Percentiles rank a stretch among this genome's conserved stretches.
These are phyloP conservation scores for Pichia sp. DNA, from an alignment of 1,139 yeast species.

Conservation along the genomic window DNA sequence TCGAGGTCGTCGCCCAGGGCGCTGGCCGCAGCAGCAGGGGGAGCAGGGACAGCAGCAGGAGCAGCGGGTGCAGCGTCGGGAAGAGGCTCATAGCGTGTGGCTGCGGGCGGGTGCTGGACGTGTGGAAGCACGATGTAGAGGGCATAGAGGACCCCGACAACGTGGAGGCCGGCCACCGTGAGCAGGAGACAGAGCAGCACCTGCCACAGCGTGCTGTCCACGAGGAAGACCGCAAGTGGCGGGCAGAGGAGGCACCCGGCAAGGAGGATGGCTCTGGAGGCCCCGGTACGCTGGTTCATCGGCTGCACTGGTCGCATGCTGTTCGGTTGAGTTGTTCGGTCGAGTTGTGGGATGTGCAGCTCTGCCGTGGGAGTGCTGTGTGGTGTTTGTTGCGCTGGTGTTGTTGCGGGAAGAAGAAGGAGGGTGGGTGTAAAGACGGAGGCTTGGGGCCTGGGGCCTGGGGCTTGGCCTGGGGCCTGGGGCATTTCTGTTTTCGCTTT, in stretches of 20 bases:
- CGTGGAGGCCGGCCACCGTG: slow-evolving; percentile 16
- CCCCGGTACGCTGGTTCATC: background rate
- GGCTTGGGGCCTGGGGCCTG: no score
- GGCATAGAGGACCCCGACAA: slow-evolving; percentile 17
- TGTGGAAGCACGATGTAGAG: slow-evolving; percentile 12
- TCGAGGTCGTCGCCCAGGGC: no score
- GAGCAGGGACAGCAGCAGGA: background rate
- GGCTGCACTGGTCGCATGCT: background rate
- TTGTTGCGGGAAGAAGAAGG: no score
- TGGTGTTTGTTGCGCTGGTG: no score
- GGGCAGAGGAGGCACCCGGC: slow-evolving; percentile 16
- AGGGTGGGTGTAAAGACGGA: no score
- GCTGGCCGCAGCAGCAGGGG: background rate
- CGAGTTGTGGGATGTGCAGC: no score
- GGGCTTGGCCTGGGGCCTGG: no score
- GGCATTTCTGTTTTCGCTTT: no score
- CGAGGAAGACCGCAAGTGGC: slow-evolving; percentile 17
- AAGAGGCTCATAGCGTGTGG: background rate
- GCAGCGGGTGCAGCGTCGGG: background rate
- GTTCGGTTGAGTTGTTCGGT: background rate
- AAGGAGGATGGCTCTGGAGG: slow-evolving; percentile 8
- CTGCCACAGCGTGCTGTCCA: slow-evolving; percentile 11
- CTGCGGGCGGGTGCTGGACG: background rate
- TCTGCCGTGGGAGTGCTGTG: no score
- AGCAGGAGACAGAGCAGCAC: slow-evolving; percentile 13